Conservation (phyloP, 2,329 filamentous ascomycete genomes). For the Nothophoma quercina region DNA sequence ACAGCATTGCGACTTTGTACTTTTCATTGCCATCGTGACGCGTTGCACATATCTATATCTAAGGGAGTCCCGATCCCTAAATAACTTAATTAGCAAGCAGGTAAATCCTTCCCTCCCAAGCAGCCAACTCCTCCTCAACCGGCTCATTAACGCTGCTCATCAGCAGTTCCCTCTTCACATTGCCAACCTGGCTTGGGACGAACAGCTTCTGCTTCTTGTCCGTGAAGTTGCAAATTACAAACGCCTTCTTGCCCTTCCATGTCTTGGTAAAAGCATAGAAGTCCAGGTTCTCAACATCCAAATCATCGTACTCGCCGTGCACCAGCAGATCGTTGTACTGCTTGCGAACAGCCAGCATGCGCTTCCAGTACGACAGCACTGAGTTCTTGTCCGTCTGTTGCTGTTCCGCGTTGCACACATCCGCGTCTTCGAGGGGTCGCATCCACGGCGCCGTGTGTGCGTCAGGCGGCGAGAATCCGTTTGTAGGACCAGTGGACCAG, state of each 20-base stretch:
- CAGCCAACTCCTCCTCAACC: slow-evolving; percentile 27
- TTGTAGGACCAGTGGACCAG: slow-evolving; percentile 65
- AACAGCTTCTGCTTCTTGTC: slow-evolving; percentile 40
- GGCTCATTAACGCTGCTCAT: slow-evolving; percentile 29
- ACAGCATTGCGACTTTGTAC: not conserved
- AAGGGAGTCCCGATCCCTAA: not conserved
- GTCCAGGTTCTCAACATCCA: slow-evolving; percentile 60
- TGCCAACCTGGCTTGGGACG: slow-evolving; percentile 40
- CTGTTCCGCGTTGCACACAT: slow-evolving; percentile 63
- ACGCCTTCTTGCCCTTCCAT: slow-evolving; percentile 37
- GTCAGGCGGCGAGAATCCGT: slow-evolving; percentile 64
- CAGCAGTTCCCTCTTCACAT: slow-evolving; percentile 40
- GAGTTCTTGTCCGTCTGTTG: slow-evolving; percentile 56
- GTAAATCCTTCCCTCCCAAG: slow-evolving; percentile 44
- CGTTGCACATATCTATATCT: not conserved
- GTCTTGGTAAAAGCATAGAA: slow-evolving; percentile 62
- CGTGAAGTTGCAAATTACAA: slow-evolving; percentile 48
- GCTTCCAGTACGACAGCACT: slow-evolving; percentile 69
- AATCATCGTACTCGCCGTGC: slow-evolving; percentile 65
- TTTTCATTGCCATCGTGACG: not conserved
- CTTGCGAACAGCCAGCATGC: slow-evolving; percentile 63
- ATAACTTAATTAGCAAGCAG: slow-evolving; percentile 18
- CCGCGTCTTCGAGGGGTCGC: slow-evolving; percentile 64
- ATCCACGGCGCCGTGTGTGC: slow-evolving; percentile 64
- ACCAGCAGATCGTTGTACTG: slow-evolving; percentile 66